A percentile compares a stretch with the other conserved stretches of the same genome.
Evolutionary conservation across 768 basidiomycete species (phyloP).

Genomic region (Epithele typhae): DNA sequence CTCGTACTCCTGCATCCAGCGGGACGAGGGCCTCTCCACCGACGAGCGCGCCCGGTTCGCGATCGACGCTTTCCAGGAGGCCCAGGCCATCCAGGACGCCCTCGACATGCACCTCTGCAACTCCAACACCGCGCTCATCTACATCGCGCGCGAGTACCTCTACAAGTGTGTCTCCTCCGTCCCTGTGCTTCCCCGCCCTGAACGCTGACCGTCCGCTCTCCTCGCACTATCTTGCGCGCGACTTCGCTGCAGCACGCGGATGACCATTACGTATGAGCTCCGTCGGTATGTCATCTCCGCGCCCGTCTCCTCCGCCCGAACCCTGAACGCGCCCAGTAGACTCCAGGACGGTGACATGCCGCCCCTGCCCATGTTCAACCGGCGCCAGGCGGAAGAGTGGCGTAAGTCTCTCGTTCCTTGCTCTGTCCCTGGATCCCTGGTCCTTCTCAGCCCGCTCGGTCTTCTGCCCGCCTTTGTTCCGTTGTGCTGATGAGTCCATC

Average conservation of each 20-base stretch:
- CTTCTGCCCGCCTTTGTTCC: neutral
- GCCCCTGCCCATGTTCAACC: conserved; percentile 52
- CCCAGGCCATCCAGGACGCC: conserved; percentile 60
- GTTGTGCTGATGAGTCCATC: neutral
- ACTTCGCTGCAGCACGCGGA: conserved; percentile 46
- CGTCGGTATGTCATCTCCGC: conserved; percentile 48
- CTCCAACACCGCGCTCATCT: conserved; percentile 61
- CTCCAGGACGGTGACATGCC: conserved; percentile 46
- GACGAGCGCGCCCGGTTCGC: conserved; percentile 59
- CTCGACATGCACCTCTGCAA: conserved; percentile 68
- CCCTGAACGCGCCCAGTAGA: conserved; percentile 30
- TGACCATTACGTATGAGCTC: conserved; percentile 58
- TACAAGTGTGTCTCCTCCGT: conserved; percentile 54
- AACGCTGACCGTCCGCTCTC: conserved; percentile 1
- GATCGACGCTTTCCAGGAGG: conserved; percentile 62
- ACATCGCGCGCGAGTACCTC: conserved; percentile 65
- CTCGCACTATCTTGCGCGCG: conserved; percentile 14
- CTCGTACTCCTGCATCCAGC: conserved; percentile 49
- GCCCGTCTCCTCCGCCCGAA: conserved; percentile 6
- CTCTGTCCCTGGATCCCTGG: neutral
- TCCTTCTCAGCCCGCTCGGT: too few species aligned
- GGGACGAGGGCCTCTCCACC: conserved; percentile 36
- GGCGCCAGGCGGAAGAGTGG: conserved; percentile 75
- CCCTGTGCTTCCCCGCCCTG: conserved; percentile 2
- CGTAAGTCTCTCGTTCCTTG: conserved; percentile 41